Percentiles rank a stretch among this genome's conserved stretches.
Conservation (phyloP, 1,284 basidiomycete genomes). For the Caloboletus inedulis region DNA sequence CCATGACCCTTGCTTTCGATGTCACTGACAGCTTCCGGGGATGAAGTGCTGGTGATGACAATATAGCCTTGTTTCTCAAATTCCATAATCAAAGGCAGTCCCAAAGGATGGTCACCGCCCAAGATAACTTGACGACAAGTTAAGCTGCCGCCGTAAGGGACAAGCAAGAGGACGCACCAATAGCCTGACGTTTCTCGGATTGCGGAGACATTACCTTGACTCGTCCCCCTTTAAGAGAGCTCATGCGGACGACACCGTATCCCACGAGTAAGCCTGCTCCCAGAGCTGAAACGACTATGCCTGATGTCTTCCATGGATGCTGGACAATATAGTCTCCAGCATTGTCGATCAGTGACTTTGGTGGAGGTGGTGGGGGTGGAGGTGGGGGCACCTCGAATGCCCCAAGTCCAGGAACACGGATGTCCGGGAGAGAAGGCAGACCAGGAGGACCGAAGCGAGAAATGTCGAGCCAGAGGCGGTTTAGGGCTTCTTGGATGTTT, state of each 20-base stretch:
- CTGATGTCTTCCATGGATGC: conserved; percentile 58
- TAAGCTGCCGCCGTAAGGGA: conserved; percentile 6
- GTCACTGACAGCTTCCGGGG: conserved; percentile 56
- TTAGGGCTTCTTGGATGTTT: conserved; percentile 59
- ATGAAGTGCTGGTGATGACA: conserved; percentile 72
- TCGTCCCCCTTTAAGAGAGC: conserved; percentile 35
- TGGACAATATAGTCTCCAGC: conserved; percentile 50
- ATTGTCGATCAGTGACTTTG: conserved; percentile 44
- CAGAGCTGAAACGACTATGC: conserved; percentile 51
- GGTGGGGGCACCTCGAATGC: conserved; percentile 71
- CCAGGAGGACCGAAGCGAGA: conserved; percentile 70
- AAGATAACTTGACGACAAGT: conserved; percentile 57
- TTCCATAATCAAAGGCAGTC: conserved; percentile 63
- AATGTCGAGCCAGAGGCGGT: conserved; percentile 73
- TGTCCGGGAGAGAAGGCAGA: conserved; percentile 59
- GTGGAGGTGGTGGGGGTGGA: conserved; percentile 52
- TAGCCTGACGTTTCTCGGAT: conserved; percentile 59
- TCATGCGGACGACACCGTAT: conserved; percentile 39
- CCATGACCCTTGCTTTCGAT: conserved; percentile 67
- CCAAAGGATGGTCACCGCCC: conserved; percentile 72
- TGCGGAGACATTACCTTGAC: conserved; percentile 33
- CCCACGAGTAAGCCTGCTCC: conserved; percentile 60
- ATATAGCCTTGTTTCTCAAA: conserved; percentile 76
- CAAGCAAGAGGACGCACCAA: conserved; percentile 48
- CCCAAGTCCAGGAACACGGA: conserved; percentile 62